These are phyloP conservation scores for Phenoliferia sp. DNA, from an alignment of 1,284 basidiomycete genomes.

Conservation along the genomic window DNA sequence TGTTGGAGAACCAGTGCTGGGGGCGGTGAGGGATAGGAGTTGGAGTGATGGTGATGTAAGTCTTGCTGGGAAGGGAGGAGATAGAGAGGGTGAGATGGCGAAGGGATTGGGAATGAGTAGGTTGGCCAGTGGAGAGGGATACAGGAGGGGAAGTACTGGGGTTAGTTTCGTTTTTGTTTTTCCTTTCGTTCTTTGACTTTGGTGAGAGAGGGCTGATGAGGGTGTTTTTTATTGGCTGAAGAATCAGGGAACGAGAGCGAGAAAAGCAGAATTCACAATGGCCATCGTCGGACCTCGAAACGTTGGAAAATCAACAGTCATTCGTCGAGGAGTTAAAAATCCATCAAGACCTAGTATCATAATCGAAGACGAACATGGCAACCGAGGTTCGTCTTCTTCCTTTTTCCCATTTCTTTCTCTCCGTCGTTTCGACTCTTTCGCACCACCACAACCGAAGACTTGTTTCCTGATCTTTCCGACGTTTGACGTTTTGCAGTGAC, in stretches of 20 bases:
- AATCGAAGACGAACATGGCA: conserved; percentile 24
- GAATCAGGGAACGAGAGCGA: background rate
- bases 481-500: too few relatives aligned
- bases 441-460: too few relatives aligned
- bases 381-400: conserved; percentile 19
- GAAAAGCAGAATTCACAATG: conserved; percentile 22
- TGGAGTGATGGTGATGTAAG: conserved; percentile 1
- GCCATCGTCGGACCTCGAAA: conserved; percentile 36
- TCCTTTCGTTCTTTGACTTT: too few relatives aligned
- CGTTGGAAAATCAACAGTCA: conserved; percentile 40
- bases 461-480: too few relatives aligned
- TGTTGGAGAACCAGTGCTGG: too few relatives aligned
- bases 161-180: background rate
- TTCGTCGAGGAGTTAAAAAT: conserved; percentile 32
- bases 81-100: background rate
- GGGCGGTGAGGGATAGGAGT: background rate
- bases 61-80: background rate
- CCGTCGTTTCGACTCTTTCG: background rate
- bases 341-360: conserved; percentile 9
- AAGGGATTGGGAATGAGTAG: background rate
- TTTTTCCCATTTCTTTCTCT: background rate
- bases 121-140: background rate
- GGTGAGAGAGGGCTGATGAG: background rate
- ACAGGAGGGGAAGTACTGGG: background rate
- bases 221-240: background rate